Evolutionary conservation across 1,284 basidiomycete genomes (phyloP).

Genomic region (Sanghuangporus sanghuang): DNA sequence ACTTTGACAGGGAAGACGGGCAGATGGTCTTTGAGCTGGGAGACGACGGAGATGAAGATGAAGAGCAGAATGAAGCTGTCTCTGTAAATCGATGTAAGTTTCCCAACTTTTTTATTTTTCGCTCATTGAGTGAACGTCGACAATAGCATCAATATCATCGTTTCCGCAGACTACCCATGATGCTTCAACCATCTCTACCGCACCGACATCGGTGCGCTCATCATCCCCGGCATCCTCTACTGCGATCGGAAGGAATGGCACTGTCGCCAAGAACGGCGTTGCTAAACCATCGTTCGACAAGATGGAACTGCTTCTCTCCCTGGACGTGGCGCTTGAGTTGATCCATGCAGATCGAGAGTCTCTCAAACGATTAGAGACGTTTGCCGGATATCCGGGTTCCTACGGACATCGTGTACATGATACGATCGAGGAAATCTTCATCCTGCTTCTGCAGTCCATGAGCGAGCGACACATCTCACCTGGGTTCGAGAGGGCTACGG

Average conservation of each 20-base stretch:
- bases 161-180: conserved; percentile 17
- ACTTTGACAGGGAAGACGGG: conserved; percentile 36
- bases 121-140: neutral
- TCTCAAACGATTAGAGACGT: conserved; percentile 89
- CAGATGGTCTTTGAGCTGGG: conserved; percentile 59
- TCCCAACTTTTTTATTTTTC: neutral
- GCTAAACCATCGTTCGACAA: conserved; percentile 41
- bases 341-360: conserved; percentile 91
- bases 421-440: conserved; percentile 90
- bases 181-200: conserved; percentile 4
- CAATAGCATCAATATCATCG: conserved; percentile 15
- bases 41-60: conserved; percentile 43
- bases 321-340: conserved; percentile 87
- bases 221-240: conserved; percentile 10
- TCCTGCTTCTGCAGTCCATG: conserved; percentile 75
- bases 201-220: conserved; percentile 10
- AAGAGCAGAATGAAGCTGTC: conserved; percentile 4
- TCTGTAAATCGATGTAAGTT: conserved; percentile 6
- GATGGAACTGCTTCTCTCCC: conserved; percentile 84
- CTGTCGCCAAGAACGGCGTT: conserved; percentile 19
- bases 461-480: conserved; percentile 77
- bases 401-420: conserved; percentile 80
- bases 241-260: conserved; percentile 2
- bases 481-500: conserved; percentile 84
- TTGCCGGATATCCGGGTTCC: conserved; percentile 78